Evolutionary conservation across 306 rosid species (phyloP).

Genomic region (Benincasa hispida): DNA sequence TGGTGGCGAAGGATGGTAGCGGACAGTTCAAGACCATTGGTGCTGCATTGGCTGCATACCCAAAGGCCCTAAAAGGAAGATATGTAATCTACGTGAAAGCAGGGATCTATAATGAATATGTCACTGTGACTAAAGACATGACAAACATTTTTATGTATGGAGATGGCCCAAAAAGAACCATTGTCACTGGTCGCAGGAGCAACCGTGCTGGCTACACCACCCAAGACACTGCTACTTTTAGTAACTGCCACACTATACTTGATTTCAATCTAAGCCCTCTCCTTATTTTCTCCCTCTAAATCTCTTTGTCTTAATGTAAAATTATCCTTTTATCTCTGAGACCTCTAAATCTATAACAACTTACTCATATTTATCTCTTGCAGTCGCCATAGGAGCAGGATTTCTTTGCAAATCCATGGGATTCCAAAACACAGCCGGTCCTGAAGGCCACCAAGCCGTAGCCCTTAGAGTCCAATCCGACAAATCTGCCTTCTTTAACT

Average conservation of each 20-base stretch:
- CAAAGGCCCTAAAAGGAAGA: constrained; percentile 21
- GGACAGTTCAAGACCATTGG: constrained; percentile 36
- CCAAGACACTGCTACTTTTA: too few relatives aligned
- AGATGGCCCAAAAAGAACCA: constrained; percentile 47
- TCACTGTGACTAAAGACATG: constrained; percentile 14
- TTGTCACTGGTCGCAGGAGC: constrained; percentile 40
- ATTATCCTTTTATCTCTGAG: too few relatives aligned
- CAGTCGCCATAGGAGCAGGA: constrained; percentile 23
- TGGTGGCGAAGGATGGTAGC: constrained; percentile 67
- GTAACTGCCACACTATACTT: too few relatives aligned
- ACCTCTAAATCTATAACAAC: too few relatives aligned
- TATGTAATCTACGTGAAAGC: constrained; percentile 50
- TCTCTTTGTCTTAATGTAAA: too few relatives aligned
- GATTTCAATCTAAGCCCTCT: too few relatives aligned
- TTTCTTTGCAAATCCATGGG: constrained; percentile 45
- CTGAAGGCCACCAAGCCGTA: constrained; percentile 60
- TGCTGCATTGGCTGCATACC: constrained; percentile 37
- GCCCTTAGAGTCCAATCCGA: constrained; percentile 56
- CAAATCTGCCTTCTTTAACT: constrained; percentile 35
- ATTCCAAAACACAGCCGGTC: constrained; percentile 58
- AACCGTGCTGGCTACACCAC: constrained; percentile 21
- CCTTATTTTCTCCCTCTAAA: too few relatives aligned
- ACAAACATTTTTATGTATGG: constrained; percentile 42
- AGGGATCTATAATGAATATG: constrained; percentile 41
- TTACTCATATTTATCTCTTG: too few relatives aligned